Base-by-base conservation (phyloP, 1,284 basidiomycete genomes). In the Malassezia psittaci region DNA sequence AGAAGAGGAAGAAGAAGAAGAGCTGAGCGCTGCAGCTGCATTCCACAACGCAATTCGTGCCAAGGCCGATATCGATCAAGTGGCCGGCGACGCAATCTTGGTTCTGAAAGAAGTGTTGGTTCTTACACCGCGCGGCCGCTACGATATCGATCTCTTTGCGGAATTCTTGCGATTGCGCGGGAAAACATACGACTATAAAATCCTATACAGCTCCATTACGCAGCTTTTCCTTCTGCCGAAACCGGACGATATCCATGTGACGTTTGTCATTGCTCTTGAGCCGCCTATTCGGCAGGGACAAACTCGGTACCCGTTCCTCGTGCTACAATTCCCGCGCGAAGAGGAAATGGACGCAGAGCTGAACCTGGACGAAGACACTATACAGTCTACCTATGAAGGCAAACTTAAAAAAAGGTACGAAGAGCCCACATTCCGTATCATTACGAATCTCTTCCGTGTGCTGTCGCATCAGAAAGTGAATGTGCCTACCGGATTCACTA, bases 131-230 rank as follows among this genome's bases (percentile, higher is more conserved):
- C 83, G 79, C 77, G 93, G 93, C 54, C 85, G 90, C 57, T 96
- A 93, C 77, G 91, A 96, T 67, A 85, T 98, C 76, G 94, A 98
- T 77, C 91, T 98, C 85, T 96, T 90, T 80, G 83, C 85, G 39
- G 87, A 89, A 45, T 96, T 93, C 77, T 77, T 99, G 68, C 85
- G 94, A 40, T 78, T 98, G 33, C 85, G 91, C 39, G 94, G 94
- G 59, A 96, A 96, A 79, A 96, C 90, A 2, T 98, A 98, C 78
- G 94, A 99, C 77, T 98, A 99, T 81, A 94, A 96, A 77, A 88
- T 99, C 56, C 81, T 89, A 29, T 96, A 93, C 77, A 82, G 82
- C 40, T 88, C 86, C 61, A 90, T 98, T 66, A 85, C 87, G 43
- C 83, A 84, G 61, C 79, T 98, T 19, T 99, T 98, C 81, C 80